Conservation (phyloP, 768 basidiomycete species). For the Hypsizygus marmoreus region DNA sequence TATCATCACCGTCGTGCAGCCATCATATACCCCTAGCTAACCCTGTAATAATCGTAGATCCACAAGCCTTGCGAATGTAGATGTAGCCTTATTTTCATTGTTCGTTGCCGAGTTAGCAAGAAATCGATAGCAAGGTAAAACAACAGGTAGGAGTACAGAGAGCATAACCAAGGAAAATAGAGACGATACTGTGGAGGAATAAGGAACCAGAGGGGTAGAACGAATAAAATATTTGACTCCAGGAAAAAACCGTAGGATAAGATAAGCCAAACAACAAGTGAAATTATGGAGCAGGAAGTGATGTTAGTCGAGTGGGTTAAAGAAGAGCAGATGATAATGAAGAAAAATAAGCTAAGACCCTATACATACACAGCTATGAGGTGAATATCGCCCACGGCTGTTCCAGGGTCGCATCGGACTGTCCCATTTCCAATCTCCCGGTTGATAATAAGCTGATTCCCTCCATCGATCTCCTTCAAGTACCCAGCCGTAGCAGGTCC, state of each 20-base stretch:
- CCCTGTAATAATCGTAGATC: too few relatives aligned
- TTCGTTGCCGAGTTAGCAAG: slow-evolving; percentile 31
- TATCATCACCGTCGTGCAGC: slow-evolving; percentile 1
- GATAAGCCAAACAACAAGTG: slow-evolving; percentile 28
- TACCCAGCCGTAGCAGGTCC: slow-evolving; percentile 58
- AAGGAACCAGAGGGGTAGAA: slow-evolving; percentile 22
- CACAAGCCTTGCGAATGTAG: too few relatives aligned
- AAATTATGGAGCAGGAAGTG: slow-evolving; percentile 19
- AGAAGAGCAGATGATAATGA: slow-evolving; percentile 21
- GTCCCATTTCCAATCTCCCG: slow-evolving; percentile 74
- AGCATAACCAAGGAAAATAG: slow-evolving; percentile 45
- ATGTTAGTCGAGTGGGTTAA: slow-evolving; percentile 17
- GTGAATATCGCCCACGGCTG: slow-evolving; percentile 75
- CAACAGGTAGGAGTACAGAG: slow-evolving; percentile 63
- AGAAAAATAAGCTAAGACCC: slow-evolving; percentile 39
- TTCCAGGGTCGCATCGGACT: slow-evolving; percentile 62
- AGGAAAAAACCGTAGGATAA: slow-evolving; percentile 38
- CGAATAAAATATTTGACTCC: slow-evolving; percentile 45
- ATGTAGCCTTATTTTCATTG: too few relatives aligned
- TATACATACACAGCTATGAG: slow-evolving; percentile 45
- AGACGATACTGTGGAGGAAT: slow-evolving; percentile 33
- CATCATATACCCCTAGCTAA: background rate
- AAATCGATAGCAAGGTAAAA: slow-evolving; percentile 64
- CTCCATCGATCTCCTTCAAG: slow-evolving; percentile 74
- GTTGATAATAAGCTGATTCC: slow-evolving; percentile 71